Base-by-base conservation (phyloP, 495 filamentous ascomycete species). In the Podospora australis region DNA sequence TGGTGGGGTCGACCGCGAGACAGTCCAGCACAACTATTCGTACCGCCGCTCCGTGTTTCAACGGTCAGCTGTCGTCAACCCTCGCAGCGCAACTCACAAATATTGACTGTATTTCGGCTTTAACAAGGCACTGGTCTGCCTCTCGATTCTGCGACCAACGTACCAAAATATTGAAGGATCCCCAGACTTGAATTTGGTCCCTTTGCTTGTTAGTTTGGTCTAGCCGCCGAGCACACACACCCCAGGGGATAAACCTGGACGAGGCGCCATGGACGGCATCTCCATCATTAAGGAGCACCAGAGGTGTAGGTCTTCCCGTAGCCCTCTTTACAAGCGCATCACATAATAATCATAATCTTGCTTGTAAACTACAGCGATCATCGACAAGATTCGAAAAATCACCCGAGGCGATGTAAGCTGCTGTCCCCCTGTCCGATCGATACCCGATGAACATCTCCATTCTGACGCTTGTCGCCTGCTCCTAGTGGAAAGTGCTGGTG, bases 401-500 rank as follows among this genome's bases (percentile, higher is more conserved):
- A 76, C 75, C 50, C 65, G 57, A 54, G 74, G 74, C 54, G 75
- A 79, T 40, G 76, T 79, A 60, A 60, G 74, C 59, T 17, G 32
- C n/a, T 46, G 35, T 25, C 28, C 46, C 40, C 38, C 52, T 46
- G 45, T 52, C 34, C 53, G 30, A 34, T 4, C 6, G 3, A 20
- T 4, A 13, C 11, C 13, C 46, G 36, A 48, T 59, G n/a, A n/a
- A n/a, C n/a, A n/a, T n/a, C n/a, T n/a, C n/a, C n/a, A n/a, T n/a
- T n/a, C n/a, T n/a, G 46, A 62, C 44, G 7, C 34, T 38, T 43
- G 26, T 20, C 35, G 16, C n/a, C 22, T 45, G 39, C 10, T 38
- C 46, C 11, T 38, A 97, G 91, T 97, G 92, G 92, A 96, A 95
- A 77, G 84, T 96, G 55, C 69, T 97, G 58, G 84, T 98, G 24